phyloP scores from a whole-genome alignment of 441 rosid genomes.

The Pelargonium exstipulatum region DNA sequence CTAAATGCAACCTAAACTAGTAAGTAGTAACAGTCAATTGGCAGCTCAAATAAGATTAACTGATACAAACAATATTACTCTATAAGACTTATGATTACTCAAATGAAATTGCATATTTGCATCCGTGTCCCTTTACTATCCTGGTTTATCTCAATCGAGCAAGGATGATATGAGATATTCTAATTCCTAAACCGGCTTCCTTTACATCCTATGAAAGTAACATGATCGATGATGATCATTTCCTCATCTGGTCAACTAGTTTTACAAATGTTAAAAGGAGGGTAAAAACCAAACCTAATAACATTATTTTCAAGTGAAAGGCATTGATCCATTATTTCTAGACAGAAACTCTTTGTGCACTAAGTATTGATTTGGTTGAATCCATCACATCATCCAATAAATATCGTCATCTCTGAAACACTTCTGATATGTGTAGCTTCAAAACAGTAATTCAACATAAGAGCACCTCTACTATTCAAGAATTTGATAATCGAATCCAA shows the following conservation, averaged over 20 bases:
- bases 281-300: not conserved
- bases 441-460: no score
- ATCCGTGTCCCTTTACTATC: not conserved
- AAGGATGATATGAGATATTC: not conserved
- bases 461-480: no score
- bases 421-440: no score
- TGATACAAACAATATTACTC: not conserved
- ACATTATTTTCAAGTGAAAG: not conserved
- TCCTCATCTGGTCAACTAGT: not conserved
- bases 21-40: not conserved
- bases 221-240: not conserved
- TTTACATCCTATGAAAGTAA: conserved; percentile 2
- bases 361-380: no score
- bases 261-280: not conserved
- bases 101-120: not conserved
- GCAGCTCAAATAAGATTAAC: not conserved
- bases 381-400: no score
- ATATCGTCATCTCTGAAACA: no score
- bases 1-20: not conserved
- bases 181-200: not conserved
- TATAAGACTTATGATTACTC: not conserved
- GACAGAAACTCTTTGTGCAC: no score
- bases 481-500: no score
- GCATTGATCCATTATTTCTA: no score
- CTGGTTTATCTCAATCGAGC: not conserved